Conservation (phyloP, 805 yeast genomes). For the Sugiyamaella chiloensis region DNA sequence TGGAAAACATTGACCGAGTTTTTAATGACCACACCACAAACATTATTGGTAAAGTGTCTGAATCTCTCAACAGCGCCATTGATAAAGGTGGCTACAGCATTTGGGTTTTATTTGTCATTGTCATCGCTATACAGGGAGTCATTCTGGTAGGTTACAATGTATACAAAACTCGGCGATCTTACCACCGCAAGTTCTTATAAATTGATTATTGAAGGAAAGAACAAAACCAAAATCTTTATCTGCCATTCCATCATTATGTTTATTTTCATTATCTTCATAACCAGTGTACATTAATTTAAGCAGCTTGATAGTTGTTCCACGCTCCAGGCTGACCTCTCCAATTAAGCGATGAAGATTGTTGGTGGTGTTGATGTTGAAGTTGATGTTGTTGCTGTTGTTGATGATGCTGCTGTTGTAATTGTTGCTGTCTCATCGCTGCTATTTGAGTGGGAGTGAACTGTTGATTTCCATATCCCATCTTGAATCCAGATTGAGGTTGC, state of each 20-base stretch:
- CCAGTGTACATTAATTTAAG: constrained; percentile 6
- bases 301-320: constrained; percentile 21
- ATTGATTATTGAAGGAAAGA: no score
- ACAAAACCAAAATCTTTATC: background rate
- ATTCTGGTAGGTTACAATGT: constrained; percentile 29
- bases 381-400: constrained; percentile 19
- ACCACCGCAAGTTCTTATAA: constrained; percentile 24
- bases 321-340: constrained; percentile 26
- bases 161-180: constrained; percentile 28
- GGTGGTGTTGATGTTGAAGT: constrained; percentile 19
- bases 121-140: constrained; percentile 27
- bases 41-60: constrained; percentile 26
- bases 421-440: constrained; percentile 17
- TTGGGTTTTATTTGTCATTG: constrained; percentile 26
- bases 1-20: constrained; percentile 22
- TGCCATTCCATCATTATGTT: background rate
- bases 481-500: constrained; percentile 1
- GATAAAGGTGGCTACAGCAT: constrained; percentile 28
- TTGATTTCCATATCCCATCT: background rate
- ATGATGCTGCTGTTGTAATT: constrained; percentile 21
- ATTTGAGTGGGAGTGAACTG: background rate
- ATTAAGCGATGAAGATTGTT: constrained; percentile 9
- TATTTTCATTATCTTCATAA: background rate
- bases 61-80: constrained; percentile 26
- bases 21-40: constrained; percentile 30